Conservation (phyloP, 768 basidiomycete species). For the Lanmaoa rubissima region DNA sequence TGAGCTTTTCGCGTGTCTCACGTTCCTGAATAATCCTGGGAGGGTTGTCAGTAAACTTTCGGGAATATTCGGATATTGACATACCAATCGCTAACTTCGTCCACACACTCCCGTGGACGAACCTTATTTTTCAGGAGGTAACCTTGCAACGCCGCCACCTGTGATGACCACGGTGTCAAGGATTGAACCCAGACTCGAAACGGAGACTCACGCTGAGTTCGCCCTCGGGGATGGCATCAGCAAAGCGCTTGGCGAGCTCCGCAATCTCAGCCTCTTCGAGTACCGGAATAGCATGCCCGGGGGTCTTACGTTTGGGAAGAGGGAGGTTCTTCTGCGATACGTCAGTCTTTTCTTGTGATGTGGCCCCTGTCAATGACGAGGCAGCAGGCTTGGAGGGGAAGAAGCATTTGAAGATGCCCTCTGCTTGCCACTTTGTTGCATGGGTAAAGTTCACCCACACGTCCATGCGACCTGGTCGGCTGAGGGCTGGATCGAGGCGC, state of each 20-base stretch:
- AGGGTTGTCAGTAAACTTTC: constrained; percentile 1
- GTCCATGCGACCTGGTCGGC: constrained; percentile 88
- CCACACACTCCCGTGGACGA: constrained; percentile 81
- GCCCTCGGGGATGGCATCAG: constrained; percentile 79
- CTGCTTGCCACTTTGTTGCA: constrained; percentile 90
- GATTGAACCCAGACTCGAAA: not conserved
- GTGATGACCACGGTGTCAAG: constrained; percentile 1
- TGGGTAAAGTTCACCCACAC: constrained; percentile 91
- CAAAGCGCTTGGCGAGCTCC: constrained; percentile 78
- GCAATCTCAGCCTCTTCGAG: constrained; percentile 75
- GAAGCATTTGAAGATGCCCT: constrained; percentile 92
- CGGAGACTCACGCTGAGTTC: constrained; percentile 71
- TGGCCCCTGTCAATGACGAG: constrained; percentile 9
- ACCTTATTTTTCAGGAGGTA: constrained; percentile 89
- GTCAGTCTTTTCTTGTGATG: constrained; percentile 35
- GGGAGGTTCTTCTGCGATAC: constrained; percentile 66
- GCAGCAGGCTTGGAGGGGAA: constrained; percentile 61
- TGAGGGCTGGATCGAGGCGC: constrained; percentile 85
- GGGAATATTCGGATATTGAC: constrained; percentile 16
- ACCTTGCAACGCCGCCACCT: constrained; percentile 84
- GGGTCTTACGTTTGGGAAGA: constrained; percentile 60
- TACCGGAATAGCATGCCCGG: constrained; percentile 59
- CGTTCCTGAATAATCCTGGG: constrained; percentile 68
- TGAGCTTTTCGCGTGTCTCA: constrained; percentile 79
- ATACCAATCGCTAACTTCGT: constrained; percentile 73